Percentiles rank a stretch among this genome's conserved stretches.
Conservation (phyloP, 1,284 basidiomycete genomes). For the Trichosporon inkin region DNA sequence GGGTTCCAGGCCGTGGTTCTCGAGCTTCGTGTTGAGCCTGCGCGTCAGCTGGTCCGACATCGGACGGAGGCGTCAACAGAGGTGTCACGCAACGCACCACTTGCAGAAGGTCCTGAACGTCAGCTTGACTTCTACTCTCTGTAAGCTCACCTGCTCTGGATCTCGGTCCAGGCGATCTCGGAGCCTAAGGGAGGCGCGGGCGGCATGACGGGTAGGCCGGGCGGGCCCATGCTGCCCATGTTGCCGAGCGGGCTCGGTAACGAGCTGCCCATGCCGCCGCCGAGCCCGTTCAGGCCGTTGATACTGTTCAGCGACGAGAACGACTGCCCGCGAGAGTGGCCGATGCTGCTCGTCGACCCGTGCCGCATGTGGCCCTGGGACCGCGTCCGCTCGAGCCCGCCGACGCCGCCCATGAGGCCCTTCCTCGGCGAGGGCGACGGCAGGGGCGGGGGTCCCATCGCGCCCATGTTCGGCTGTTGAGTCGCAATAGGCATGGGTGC, state of each 20-base stretch:
- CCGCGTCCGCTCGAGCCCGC: conserved; percentile 14
- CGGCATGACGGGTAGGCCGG: not conserved
- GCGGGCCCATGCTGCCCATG: not conserved
- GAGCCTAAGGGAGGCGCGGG: conserved; percentile 12
- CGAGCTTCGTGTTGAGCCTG: conserved; percentile 94
- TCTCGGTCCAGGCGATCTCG: conserved; percentile 24
- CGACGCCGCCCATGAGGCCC: conserved; percentile 5
- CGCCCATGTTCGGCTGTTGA: not conserved
- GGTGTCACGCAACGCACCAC: conserved; percentile 40
- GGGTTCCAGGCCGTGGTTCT: conserved; percentile 75
- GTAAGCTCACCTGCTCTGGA: conserved; percentile 18
- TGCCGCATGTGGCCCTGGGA: conserved; percentile 10
- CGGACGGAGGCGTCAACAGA: no score
- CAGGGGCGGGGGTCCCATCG: not conserved
- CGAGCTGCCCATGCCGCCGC: not conserved
- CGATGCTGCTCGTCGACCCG: not conserved
- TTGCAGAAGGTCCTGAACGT: conserved; percentile 45
- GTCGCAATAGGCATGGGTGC: conserved; percentile 4
- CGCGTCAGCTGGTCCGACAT: not conserved
- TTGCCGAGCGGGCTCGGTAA: not conserved
- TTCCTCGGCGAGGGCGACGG: conserved; percentile 2
- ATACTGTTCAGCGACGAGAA: not conserved
- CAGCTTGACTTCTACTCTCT: not conserved
- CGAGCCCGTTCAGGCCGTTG: not conserved
- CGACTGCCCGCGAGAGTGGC: conserved; percentile 7